Base-by-base conservation (phyloP, 2,329 filamentous ascomycete species). In the Akanthomyces muscarius region DNA sequence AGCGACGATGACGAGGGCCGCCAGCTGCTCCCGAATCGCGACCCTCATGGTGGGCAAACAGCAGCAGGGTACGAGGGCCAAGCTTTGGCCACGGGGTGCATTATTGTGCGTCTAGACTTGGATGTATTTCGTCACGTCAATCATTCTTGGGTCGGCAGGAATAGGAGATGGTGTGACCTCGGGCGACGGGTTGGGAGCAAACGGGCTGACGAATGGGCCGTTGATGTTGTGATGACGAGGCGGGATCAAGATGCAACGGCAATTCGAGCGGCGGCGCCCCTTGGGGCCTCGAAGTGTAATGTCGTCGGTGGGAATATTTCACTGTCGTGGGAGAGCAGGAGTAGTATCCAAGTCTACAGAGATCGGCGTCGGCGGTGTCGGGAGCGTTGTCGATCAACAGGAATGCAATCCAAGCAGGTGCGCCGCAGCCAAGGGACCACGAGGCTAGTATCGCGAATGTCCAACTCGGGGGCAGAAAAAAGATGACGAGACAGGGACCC, bases 11-110 rank as follows among this genome's bases (percentile, higher is more conserved):
- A 97, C 91, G 67, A 97, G 82, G 74, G 88, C 82, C 68, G 87
- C 91, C 70, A 97, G 83, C 83, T 97, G 93, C 78, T 93, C 89
- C 68, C 92, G 86, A 71, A 97, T 97, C 64, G 90, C 89, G 74
- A 97, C 86, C 75, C 92, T 87, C 91, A 97, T 94, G 66, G 64
- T 73, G 65, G 61, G 47, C 44, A n/a, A 28, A 38, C 6, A 25
- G 53, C 25, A 25, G 47, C 16, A 36, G 44, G 47, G 25, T 48
- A 18, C 21, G 45, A 41, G 36, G 10, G n/a, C 28, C 61, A 44
- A 41, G 38, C 18, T 23, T 36, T 30, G 33, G 45, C 42, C 28
- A 21, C 53, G 50, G 23, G 23, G 47, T 28, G 30, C 51, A 60
- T 60, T 50, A n/a, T 60, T 60, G 52, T 44, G 47, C 6, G 52